These are phyloP conservation scores for Agrocybe chaxingu DNA, from an alignment of 768 basidiomycete species.

Conservation along the genomic window DNA sequence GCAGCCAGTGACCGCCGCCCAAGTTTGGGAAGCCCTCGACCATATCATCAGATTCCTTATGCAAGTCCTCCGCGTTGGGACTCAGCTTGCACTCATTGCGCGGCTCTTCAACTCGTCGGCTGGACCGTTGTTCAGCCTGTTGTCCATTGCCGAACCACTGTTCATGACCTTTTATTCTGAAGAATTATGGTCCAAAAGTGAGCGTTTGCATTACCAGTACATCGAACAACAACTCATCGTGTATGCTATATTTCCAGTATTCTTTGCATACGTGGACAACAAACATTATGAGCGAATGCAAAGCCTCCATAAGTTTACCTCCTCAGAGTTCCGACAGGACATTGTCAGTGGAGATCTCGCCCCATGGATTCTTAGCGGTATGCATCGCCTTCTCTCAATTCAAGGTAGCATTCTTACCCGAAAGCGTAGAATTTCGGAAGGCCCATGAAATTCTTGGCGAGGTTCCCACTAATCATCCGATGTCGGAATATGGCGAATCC, in stretches of 20 bases:
- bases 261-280: slow-evolving; percentile 26
- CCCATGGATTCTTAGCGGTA: slow-evolving; percentile 26
- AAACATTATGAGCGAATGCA: slow-evolving; percentile 25
- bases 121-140: no score
- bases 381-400: slow-evolving; percentile 19
- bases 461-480: slow-evolving; percentile 16
- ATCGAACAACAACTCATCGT: neutral
- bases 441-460: slow-evolving; percentile 20
- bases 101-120: no score
- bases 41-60: no score
- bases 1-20: no score
- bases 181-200: no score
- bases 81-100: no score
- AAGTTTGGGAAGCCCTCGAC: no score
- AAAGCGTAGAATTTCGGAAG: slow-evolving; percentile 22
- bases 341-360: slow-evolving; percentile 31
- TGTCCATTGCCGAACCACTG: no score
- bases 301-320: slow-evolving; percentile 24
- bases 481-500: slow-evolving; percentile 7
- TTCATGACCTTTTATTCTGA: no score
- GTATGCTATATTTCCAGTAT: slow-evolving; percentile 10
- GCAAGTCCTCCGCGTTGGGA: no score
- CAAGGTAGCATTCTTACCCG: slow-evolving; percentile 15
- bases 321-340: slow-evolving; percentile 29
- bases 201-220: neutral